Percentiles rank a stretch among this genome's conserved stretches.
Evolutionary conservation across 2,329 filamentous ascomycete species (phyloP).

Genomic region (Colletotrichum sublineola): DNA sequence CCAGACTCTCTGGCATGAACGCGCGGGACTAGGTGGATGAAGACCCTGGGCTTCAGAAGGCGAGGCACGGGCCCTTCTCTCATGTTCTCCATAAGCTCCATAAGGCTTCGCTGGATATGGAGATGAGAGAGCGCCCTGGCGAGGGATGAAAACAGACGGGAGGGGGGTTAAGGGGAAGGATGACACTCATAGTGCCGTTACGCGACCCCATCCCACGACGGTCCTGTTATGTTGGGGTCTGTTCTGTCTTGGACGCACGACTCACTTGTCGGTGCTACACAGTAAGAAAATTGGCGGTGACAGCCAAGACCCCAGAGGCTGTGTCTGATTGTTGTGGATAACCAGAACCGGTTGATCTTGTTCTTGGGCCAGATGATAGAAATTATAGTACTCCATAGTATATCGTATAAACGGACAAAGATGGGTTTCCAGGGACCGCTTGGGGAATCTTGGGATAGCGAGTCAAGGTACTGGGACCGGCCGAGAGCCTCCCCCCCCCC

Average conservation of each 20-base stretch:
- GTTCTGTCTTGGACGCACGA: conserved; percentile 29
- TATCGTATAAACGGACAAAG: no score
- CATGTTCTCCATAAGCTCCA: conserved; percentile 17
- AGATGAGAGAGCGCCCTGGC: conserved; percentile 12
- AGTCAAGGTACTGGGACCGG: conserved; percentile 6
- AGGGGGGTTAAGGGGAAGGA: conserved; percentile 7
- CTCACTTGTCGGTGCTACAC: conserved; percentile 14
- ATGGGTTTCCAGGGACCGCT: not conserved
- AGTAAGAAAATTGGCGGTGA: conserved; percentile 4
- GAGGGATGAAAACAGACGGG: conserved; percentile 8
- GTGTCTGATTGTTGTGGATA: not conserved
- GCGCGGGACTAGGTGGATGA: conserved; percentile 10
- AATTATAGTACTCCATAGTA: no score
- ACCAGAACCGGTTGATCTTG: not conserved
- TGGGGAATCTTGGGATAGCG: not conserved
- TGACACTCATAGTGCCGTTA: not conserved
- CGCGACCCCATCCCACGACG: no score
- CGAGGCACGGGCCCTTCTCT: conserved; percentile 5
- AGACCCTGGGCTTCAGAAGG: conserved; percentile 15
- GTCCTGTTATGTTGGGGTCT: no score
- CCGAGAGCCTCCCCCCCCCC: not conserved
- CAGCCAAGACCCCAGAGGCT: not conserved
- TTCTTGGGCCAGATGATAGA: not conserved
- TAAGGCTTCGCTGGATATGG: conserved; percentile 31
- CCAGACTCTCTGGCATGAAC: not conserved